These are phyloP conservation scores for Suillus clintonianus DNA, from an alignment of 768 basidiomycete genomes.

Conservation along the genomic window DNA sequence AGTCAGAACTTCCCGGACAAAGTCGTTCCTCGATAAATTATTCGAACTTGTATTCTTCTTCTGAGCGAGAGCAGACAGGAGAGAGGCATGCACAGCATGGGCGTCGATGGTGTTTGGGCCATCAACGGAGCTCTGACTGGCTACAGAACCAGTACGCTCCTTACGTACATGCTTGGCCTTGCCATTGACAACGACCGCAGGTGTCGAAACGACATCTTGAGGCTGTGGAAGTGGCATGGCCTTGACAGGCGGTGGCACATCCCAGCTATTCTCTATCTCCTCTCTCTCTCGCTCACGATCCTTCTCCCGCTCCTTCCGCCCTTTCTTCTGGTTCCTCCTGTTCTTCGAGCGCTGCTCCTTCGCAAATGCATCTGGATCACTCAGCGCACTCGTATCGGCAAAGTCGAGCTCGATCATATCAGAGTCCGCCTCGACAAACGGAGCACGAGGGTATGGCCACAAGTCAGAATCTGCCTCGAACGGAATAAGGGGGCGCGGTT, in stretches of 20 bases:
- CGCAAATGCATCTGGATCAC: conserved; percentile 63
- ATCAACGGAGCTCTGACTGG: conserved; percentile 2
- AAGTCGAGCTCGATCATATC: conserved; percentile 80
- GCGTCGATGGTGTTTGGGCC: conserved; percentile 15
- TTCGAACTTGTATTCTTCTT: conserved; percentile 18
- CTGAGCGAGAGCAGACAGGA: conserved; percentile 26
- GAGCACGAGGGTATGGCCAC: conserved; percentile 66
- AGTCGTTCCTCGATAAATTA: conserved; percentile 51
- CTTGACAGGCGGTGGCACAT: conserved; percentile 41
- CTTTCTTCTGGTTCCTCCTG: conserved; percentile 20
- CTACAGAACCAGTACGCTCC: conserved; percentile 4
- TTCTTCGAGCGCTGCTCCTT: conserved; percentile 28
- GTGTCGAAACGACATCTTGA: not conserved
- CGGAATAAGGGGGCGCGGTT: conserved; percentile 51
- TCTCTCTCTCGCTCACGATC: conserved; percentile 41
- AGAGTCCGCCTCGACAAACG: conserved; percentile 42
- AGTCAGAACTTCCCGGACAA: conserved; percentile 58
- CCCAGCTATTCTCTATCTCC: conserved; percentile 65
- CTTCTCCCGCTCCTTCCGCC: conserved; percentile 31
- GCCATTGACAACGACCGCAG: conserved; percentile 22
- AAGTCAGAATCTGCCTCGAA: conserved; percentile 67
- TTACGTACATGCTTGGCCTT: conserved; percentile 17
- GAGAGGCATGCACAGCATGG: conserved; percentile 21
- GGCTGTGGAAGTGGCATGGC: conserved; percentile 21
- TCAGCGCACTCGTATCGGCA: conserved; percentile 69